Base-by-base conservation (phyloP, 2,329 filamentous ascomycete genomes). In the Juglanconis oblonga region DNA sequence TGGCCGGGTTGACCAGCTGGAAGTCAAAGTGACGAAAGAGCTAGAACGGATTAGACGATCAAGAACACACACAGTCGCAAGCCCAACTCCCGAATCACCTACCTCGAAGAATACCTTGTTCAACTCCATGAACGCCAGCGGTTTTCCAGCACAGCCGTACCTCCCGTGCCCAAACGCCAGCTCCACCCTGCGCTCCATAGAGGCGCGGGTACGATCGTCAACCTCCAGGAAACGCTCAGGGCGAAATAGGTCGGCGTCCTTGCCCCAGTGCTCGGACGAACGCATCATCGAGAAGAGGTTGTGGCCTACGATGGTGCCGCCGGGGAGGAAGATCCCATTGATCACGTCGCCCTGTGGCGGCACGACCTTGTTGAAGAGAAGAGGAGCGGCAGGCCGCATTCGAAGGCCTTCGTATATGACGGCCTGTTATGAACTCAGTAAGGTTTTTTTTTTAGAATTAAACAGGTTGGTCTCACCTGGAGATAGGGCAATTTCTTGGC, bases 191-290 rank as follows among this genome's bases (percentile, higher is more conserved):
- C 66, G 64, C 42, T 72, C 66, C 68, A 74, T 76, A 10, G 64
- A 63, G 14, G 62, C 63, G 50, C 69, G 66, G 14, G 69, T 67
- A 0, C 67, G 66, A 1, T 58, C 59, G 7, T 79, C 85, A 2
- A 81, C 66, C 3, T 70, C 74, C 42, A 74, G 70, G 85, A 85
- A 89, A 31, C 86, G 78, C 64, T 87, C 84, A 0, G 86, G 86
- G 3, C 79, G 74, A 71, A 87, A 88, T 2, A 77, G 69, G 8
- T 87, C 82, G 1, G 82, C 84, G 64, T 87, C 81, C 0, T 76
- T 67, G 5, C 86, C 86, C 49, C 57, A 65, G 13, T 59, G 13
- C 14, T 49, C 62, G 5, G 24, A 40, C 0, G 48, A 45, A 9
- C 64, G 64, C 42, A 55, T 54, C 32, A 68, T 24, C 0, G 57